phyloP scores from a whole-genome alignment of 345 rosid species.

The Salix brachista region DNA sequence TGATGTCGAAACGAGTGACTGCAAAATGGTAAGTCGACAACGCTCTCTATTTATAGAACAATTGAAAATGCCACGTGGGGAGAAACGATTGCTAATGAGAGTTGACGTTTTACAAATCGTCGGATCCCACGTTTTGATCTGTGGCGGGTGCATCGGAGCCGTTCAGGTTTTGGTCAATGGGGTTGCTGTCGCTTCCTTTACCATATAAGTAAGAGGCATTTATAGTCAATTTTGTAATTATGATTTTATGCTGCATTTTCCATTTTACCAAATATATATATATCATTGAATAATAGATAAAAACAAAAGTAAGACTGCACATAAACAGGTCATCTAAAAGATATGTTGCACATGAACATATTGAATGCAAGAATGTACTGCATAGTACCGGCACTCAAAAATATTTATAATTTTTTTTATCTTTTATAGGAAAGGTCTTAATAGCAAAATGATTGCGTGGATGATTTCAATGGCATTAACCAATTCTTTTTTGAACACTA shows the following conservation, averaged over 20 bases:
- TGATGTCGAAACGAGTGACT: neutral
- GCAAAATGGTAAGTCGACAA: neutral
- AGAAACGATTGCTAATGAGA: neutral
- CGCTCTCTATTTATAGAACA: slow-evolving; percentile 15
- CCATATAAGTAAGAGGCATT: neutral
- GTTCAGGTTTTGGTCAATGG: slow-evolving; percentile 12
- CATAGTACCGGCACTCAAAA: neutral
- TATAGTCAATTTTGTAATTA: neutral
- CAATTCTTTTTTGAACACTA: too few species aligned
- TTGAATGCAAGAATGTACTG: neutral
- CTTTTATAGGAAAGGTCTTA: too few species aligned
- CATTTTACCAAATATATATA: neutral
- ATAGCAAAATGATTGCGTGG: too few species aligned
- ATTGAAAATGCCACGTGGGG: slow-evolving; percentile 6
- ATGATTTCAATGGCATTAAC: too few species aligned
- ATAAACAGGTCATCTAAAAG: neutral
- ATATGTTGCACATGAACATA: neutral
- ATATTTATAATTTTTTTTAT: neutral
- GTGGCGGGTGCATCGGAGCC: slow-evolving; percentile 9
- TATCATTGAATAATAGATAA: neutral
- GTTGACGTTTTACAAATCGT: slow-evolving; percentile 16
- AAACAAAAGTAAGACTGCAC: neutral
- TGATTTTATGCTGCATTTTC: neutral
- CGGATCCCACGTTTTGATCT: slow-evolving; percentile 1
- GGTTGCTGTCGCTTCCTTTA: slow-evolving; percentile 9